Evolutionary conservation across 2,329 filamentous ascomycete species (phyloP), one percentile per base, ranked within the genome.

Genomic region (Neopestalotiopsis clavispora): DNA sequence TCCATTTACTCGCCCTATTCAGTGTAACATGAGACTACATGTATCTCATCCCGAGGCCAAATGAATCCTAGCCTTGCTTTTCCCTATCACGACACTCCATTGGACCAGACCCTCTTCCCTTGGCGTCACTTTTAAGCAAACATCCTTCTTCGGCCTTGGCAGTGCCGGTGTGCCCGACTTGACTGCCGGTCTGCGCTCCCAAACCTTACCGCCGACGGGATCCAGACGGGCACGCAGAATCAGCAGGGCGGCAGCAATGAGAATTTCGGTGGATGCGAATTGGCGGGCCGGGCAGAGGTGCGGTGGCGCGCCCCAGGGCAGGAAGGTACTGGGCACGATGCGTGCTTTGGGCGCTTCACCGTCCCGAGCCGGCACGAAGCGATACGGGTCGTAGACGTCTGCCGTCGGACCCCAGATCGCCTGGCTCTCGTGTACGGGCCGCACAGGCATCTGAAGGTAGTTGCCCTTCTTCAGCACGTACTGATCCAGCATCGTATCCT

Each of bases 281-380:
- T 78, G 76, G 2, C 76, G 65, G 0, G 75, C 76, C 6, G 76
- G 76, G 7, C 75, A 78, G 2, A 78, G 70, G 57, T 78, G 74
- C 1, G 76, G 76, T 1, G 76, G 69, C 20, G 76, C 70, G 0
- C 76, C 76, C 76, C 76, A 78, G 0, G 76, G 70, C 17, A 67
- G n/a, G 28, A 45, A 45, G 12, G 45, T 38, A 12, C 34, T 14
- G 14, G 45, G 65, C 7, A 9, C 17, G 2, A 14, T 10, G 40
- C 7, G 4, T 30, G 17, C 61, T 20, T 12, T 60, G 23, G 23
- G 23, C 23, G 23, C 23, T n/a, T 67, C 57, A n/a, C 13, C 60
- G 17, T 59, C 23, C 49, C n/a, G 12, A 10, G 20, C 30, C 23
- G 23, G 23, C 34, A 71, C n/a, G 52, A 74, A 73, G 13, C 65